Evolutionary conservation across 305 asterid species (phyloP).

Genomic region (Fraxinus greggii): DNA sequence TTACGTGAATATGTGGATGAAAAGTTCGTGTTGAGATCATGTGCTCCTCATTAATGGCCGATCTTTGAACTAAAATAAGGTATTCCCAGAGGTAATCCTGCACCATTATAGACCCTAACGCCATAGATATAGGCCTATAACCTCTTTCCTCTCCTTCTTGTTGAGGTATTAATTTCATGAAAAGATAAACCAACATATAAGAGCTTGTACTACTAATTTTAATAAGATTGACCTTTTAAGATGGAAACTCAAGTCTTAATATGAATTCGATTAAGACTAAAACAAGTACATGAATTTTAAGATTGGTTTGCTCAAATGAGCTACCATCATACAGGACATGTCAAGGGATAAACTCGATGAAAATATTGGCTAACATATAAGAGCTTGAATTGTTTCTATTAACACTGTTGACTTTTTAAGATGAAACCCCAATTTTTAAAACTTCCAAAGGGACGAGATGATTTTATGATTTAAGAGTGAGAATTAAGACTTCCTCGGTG

Average conservation of each 20-base stretch:
- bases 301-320: background rate
- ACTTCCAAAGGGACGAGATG: background rate
- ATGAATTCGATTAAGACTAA: too few relatives aligned
- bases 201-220: background rate
- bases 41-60: background rate
- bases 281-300: background rate
- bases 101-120: background rate
- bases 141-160: background rate
- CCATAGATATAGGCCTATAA: background rate
- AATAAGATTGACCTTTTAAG: background rate
- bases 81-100: background rate
- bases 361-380: background rate
- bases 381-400: background rate
- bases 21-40: background rate
- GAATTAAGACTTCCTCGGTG: background rate
- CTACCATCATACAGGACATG: too few relatives aligned
- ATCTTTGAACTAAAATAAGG: background rate
- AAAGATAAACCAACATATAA: background rate
- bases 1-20: background rate
- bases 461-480: background rate
- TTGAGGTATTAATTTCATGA: background rate
- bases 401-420: background rate
- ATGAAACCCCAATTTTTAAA: background rate
- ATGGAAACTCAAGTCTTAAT: background rate
- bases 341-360: background rate